Evolutionary conservation across 257 asterid species (phyloP).

Genomic region (Forsythia suspensa): DNA sequence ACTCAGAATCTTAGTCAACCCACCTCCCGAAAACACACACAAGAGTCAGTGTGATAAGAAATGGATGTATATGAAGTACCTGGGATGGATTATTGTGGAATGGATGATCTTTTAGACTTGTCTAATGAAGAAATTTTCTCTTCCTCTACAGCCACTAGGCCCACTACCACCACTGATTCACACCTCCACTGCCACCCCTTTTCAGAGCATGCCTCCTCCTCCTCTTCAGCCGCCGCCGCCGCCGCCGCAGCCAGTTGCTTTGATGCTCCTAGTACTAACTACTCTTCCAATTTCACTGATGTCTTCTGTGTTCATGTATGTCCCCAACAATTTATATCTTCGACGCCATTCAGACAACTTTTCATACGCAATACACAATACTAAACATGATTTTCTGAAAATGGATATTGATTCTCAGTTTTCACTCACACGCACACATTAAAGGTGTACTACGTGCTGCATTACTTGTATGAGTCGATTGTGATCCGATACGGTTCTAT

Average conservation of each 20-base stretch:
- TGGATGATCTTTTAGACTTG: slow-evolving; percentile 66
- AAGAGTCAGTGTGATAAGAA: background rate
- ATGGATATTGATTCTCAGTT: background rate
- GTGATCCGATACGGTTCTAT: too few species aligned
- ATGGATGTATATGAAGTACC: slow-evolving; percentile 63
- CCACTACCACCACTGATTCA: slow-evolving; percentile 25
- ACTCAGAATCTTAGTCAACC: background rate
- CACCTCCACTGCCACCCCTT: slow-evolving; percentile 30
- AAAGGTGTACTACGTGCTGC: too few species aligned
- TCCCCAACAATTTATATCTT: background rate
- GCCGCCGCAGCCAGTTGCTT: slow-evolving; percentile 2
- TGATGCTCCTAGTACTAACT: slow-evolving; percentile 23
- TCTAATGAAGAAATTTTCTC: slow-evolving; percentile 52
- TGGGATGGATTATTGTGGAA: slow-evolving; percentile 26
- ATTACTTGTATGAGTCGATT: too few species aligned
- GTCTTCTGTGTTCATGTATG: slow-evolving; percentile 57
- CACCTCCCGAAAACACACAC: background rate
- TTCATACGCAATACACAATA: too few species aligned
- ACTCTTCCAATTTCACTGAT: slow-evolving; percentile 45
- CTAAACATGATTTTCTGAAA: background rate
- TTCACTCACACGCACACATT: background rate
- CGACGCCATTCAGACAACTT: too few species aligned
- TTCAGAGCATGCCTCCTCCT: slow-evolving; percentile 17
- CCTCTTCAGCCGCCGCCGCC: slow-evolving; percentile 1
- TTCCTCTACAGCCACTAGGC: slow-evolving; percentile 29